Percentiles rank a stretch among this genome's conserved stretches.
phyloP scores from a whole-genome alignment of 129 eudicot genomes.

The Escallonia herrerae region DNA sequence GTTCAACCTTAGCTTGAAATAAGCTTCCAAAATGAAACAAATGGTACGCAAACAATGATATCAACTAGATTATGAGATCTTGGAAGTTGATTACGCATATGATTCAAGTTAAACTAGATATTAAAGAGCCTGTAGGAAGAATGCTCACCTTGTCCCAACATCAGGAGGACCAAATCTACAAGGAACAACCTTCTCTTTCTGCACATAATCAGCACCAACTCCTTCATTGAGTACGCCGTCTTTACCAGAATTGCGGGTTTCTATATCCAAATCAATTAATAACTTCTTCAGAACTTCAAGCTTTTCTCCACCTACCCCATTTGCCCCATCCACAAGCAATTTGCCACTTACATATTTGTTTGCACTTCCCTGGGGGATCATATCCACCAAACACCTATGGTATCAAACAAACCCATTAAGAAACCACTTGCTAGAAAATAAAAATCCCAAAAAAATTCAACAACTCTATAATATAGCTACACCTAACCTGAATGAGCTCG shows the following conservation, averaged over 20 bases:
- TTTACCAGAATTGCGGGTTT: constrained; percentile 62
- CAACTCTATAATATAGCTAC: too few relatives aligned
- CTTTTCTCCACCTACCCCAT: constrained; percentile 92
- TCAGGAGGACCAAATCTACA: constrained; percentile 67
- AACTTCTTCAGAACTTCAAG: constrained; percentile 52
- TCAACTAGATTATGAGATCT: too few relatives aligned
- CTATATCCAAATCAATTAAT: constrained; percentile 39
- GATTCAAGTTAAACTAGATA: background rate
- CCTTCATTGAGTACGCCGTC: constrained; percentile 78
- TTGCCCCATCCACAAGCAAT: constrained; percentile 79
- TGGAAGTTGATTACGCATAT: too few relatives aligned
- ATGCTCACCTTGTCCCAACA: constrained; percentile 54
- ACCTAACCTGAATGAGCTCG: background rate
- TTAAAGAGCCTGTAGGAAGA: constrained; percentile 10
- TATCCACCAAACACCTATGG: constrained; percentile 64
- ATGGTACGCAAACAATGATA: too few relatives aligned
- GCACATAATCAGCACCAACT: constrained; percentile 98
- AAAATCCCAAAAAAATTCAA: too few relatives aligned
- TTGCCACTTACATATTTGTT: constrained; percentile 33
- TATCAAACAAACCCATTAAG: constrained; percentile 8
- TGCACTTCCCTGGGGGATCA: constrained; percentile 41
- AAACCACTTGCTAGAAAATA: background rate
- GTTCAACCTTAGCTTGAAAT: too few relatives aligned
- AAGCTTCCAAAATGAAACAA: too few relatives aligned
- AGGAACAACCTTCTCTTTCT: constrained; percentile 80